Conservation (phyloP, 2,329 filamentous ascomycete genomes). For the Mollisiaceae sp. region DNA sequence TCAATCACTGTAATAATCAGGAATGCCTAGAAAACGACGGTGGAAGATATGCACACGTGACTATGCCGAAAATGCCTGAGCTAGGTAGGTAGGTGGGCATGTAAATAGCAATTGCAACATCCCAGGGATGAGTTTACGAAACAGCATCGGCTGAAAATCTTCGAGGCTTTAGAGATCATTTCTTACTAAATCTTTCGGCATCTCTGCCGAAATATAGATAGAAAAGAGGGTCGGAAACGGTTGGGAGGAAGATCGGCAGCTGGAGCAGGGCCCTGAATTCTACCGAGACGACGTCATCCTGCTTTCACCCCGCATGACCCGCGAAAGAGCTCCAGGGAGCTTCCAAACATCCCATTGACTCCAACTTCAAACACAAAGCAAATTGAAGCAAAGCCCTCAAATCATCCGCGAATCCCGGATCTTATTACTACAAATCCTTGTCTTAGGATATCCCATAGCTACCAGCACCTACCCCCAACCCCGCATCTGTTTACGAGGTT, state of each 20-base stretch:
- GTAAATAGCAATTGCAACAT: too few species aligned
- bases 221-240: neutral
- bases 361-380: conserved; percentile 15
- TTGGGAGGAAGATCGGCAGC: neutral
- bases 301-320: conserved; percentile 3
- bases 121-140: too few species aligned
- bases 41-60: too few species aligned
- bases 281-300: conserved; percentile 13
- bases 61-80: too few species aligned
- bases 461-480: neutral
- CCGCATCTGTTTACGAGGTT: conserved; percentile 16
- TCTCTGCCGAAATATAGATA: neutral
- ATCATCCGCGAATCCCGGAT: conserved; percentile 9
- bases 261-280: neutral
- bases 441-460: conserved; percentile 8
- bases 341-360: conserved; percentile 11
- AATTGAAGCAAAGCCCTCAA: conserved; percentile 11
- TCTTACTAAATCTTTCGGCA: too few species aligned
- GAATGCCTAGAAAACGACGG: too few species aligned
- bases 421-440: conserved; percentile 23
- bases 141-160: too few species aligned
- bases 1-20: too few species aligned
- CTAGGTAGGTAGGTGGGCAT: too few species aligned
- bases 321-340: neutral
- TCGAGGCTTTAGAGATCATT: too few species aligned